These are phyloP conservation scores for Herpotrichia juniperi DNA, from an alignment of 2,329 filamentous ascomycete species.

Conservation along the genomic window DNA sequence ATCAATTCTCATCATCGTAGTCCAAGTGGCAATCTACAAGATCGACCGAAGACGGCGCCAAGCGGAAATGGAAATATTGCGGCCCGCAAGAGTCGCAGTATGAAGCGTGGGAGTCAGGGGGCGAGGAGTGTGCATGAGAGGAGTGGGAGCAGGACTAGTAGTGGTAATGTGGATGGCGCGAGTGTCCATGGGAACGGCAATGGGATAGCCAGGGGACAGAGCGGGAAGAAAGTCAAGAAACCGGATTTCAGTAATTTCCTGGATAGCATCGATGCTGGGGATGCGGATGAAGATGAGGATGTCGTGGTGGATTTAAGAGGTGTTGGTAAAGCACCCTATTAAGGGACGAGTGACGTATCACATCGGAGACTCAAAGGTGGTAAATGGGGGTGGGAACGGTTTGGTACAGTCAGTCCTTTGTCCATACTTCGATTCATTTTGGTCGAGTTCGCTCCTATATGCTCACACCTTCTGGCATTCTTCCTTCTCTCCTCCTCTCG, in stretches of 20 bases:
- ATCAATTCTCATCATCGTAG: slow-evolving; percentile 14
- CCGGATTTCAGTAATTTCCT: slow-evolving; percentile 41
- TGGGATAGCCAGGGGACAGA: not conserved
- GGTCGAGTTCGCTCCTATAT: not conserved
- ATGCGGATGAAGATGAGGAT: slow-evolving; percentile 26
- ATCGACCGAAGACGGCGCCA: slow-evolving; percentile 29
- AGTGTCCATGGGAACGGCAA: not conserved
- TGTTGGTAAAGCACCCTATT: slow-evolving; percentile 36
- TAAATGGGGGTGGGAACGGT: not conserved
- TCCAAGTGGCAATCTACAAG: slow-evolving; percentile 4
- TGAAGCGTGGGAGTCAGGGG: slow-evolving; percentile 28
- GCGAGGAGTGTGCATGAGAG: slow-evolving; percentile 25
- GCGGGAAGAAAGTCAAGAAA: slow-evolving; percentile 14
- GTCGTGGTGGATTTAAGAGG: slow-evolving; percentile 11
- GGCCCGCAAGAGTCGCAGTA: slow-evolving; percentile 30
- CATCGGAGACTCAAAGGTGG: not conserved
- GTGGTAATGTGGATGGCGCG: slow-evolving; percentile 1
- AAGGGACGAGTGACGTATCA: not conserved
- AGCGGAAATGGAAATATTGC: slow-evolving; percentile 16
- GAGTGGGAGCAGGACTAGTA: slow-evolving; percentile 17
- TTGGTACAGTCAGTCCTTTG: not conserved
- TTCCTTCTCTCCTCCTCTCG: not conserved
- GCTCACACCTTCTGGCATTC: not conserved
- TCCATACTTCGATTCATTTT: not conserved
- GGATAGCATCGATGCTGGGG: slow-evolving; percentile 41